phyloP scores from a whole-genome alignment of 2,329 filamentous ascomycete species.

The Dactylonectria macrodidyma region DNA sequence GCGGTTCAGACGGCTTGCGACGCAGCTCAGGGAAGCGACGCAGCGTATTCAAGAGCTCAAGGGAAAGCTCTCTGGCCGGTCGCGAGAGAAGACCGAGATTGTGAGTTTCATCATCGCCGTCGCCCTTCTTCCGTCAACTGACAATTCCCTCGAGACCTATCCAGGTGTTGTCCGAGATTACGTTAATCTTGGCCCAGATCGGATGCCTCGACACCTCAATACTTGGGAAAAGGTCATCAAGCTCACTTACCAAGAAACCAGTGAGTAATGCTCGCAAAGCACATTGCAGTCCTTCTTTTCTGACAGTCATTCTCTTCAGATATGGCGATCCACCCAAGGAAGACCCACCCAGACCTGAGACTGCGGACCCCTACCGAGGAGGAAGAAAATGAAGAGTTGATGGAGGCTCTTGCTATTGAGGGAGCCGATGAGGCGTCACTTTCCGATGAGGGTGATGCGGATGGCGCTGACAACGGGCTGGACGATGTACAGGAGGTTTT shows the following conservation, averaged over 20 bases:
- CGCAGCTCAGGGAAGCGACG: too few relatives aligned
- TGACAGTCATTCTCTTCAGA: background rate
- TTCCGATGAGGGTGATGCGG: too few relatives aligned
- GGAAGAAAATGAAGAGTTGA: background rate
- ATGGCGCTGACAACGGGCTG: background rate
- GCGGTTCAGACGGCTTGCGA: too few relatives aligned
- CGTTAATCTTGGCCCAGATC: background rate
- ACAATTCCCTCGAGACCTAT: conserved; percentile 2
- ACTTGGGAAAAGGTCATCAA: background rate
- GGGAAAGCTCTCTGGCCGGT: too few relatives aligned
- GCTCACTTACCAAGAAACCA: conserved; percentile 7
- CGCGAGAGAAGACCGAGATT: background rate
- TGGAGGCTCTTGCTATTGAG: background rate
- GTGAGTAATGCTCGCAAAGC: background rate
- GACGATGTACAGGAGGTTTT: conserved; percentile 24
- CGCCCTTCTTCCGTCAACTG: background rate
- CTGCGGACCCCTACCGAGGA: background rate
- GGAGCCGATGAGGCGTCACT: too few relatives aligned
- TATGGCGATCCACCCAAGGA: background rate
- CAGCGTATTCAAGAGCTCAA: background rate
- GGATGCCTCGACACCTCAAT: background rate
- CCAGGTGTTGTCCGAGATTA: background rate
- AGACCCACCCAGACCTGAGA: conserved; percentile 7
- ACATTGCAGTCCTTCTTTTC: background rate
- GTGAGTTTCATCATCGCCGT: background rate